Conservation (phyloP, 2,329 filamentous ascomycete genomes). For the Cladosporium sp. region DNA sequence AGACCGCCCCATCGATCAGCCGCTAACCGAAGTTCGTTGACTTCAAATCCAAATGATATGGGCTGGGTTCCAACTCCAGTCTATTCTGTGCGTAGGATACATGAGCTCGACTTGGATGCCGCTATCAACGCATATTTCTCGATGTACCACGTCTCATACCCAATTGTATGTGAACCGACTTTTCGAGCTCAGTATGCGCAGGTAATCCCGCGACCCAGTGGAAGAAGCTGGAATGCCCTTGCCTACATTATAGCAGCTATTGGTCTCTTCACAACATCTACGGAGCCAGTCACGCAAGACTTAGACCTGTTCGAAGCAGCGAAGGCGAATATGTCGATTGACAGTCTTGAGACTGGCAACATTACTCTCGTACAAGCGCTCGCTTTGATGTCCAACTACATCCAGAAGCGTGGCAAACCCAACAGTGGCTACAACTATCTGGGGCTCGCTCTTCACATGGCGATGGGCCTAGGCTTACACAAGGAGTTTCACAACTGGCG, state of each 20-base stretch:
- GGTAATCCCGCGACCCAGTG: constrained; percentile 37
- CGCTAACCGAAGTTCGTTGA: background rate
- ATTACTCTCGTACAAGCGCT: constrained; percentile 44
- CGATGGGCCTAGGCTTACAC: constrained; percentile 46
- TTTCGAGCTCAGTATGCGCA: constrained; percentile 44
- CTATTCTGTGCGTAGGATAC: constrained; percentile 19
- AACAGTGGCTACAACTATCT: constrained; percentile 47
- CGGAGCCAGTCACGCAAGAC: constrained; percentile 35
- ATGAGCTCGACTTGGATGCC: constrained; percentile 25
- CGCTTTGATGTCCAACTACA: constrained; percentile 43
- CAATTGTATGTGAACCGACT: constrained; percentile 42
- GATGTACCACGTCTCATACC: constrained; percentile 43
- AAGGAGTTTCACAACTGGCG: constrained; percentile 45
- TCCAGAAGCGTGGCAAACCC: constrained; percentile 46
- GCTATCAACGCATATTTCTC: constrained; percentile 40
- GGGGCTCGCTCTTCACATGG: constrained; percentile 44
- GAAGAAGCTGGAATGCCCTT: constrained; percentile 40
- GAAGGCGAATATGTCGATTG: constrained; percentile 40
- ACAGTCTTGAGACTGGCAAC: constrained; percentile 45
- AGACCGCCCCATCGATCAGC: background rate
- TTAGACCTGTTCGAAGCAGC: constrained; percentile 42
- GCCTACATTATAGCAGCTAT: constrained; percentile 42
- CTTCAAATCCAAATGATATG: constrained; percentile 6
- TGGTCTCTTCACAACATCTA: constrained; percentile 37
- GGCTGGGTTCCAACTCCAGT: constrained; percentile 21